Evolutionary conservation across 2,329 filamentous ascomycete genomes (phyloP), one percentile per base, ranked within the genome.

Genomic region (Didymella arachidicola): DNA sequence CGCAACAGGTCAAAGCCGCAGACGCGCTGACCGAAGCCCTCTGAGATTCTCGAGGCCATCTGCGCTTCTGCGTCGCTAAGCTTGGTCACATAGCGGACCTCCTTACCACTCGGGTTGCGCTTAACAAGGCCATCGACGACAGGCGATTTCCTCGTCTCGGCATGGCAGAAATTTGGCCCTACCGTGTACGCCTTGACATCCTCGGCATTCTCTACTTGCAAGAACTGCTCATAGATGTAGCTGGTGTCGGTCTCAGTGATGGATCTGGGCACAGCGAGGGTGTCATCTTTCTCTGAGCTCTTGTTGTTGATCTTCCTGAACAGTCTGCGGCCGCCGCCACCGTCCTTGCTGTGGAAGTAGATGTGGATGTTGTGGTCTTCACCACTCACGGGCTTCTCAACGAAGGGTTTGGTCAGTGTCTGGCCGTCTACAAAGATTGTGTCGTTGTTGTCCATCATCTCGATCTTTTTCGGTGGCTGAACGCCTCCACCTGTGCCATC

Each of bases 351-450:
- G 22, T 94, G 92, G 72, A 96, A 98, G 79, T 98, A 99, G 55
- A 99, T 97, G 78, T 96, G 90, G 69, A 99, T 97, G 75, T 99
- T 99, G 80, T 99, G 95, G 72, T 99, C 94, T 78, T 99, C 95
- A 32, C 95, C 95, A 72, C 92, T 97, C n/a, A 93, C 93, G 0
- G 95, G 95, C 77, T 99, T 99, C 75, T 99, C 95, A 36, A 99
- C 95, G 72, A 99, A 99, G 0, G 95, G 95, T 74, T 99, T 99
- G 68, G 85, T 89, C 44, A 99, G 84, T 4, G 88, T 77, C 39
- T 86, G 83, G 11, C 94, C 95, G 73, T 99, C 94, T 10, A 99
- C 94, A 41, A 89, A 87, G 53, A 99, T 83, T 4, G 90, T 89
- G 73, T 99, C 93, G 27, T 91, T 91, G 66, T 96, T 89, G 62